Conservation (phyloP, 331 rosid species). For the Stylosanthes scabra region DNA sequence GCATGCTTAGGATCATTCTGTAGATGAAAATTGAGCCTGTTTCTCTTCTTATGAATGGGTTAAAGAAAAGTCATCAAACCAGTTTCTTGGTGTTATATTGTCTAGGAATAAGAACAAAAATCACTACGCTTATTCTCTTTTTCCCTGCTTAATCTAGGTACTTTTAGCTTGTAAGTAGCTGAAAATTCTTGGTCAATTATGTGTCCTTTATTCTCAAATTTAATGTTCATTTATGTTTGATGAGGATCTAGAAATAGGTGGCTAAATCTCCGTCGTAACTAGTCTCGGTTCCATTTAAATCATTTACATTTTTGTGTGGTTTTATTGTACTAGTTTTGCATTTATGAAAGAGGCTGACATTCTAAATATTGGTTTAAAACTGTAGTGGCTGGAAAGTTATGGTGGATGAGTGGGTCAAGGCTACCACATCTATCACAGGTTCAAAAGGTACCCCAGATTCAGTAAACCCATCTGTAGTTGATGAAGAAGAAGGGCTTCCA, state of each 20-base stretch:
- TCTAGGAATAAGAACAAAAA: neutral
- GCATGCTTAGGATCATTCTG: neutral
- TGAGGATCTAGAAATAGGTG: conserved; percentile 19
- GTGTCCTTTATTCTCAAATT: conserved; percentile 13
- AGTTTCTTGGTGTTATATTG: conserved; percentile 5
- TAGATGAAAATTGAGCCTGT: conserved; percentile 23
- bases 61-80: neutral
- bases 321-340: neutral
- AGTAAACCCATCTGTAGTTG: conserved; percentile 51
- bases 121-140: neutral
- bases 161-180: too few relatives aligned
- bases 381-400: conserved; percentile 76
- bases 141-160: neutral
- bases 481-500: conserved; percentile 82
- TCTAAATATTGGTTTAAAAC: conserved; percentile 38
- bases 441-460: conserved; percentile 76
- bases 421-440: conserved; percentile 49
- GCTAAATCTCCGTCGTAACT: neutral
- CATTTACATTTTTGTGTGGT: neutral
- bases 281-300: conserved; percentile 21
- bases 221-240: conserved; percentile 18
- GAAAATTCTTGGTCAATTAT: neutral
- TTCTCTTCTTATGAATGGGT: neutral
- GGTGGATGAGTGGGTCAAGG: conserved; percentile 72
- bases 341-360: neutral